These are phyloP conservation scores for Hortaea sp. DNA, from an alignment of 2,329 filamentous ascomycete genomes.

Conservation along the genomic window DNA sequence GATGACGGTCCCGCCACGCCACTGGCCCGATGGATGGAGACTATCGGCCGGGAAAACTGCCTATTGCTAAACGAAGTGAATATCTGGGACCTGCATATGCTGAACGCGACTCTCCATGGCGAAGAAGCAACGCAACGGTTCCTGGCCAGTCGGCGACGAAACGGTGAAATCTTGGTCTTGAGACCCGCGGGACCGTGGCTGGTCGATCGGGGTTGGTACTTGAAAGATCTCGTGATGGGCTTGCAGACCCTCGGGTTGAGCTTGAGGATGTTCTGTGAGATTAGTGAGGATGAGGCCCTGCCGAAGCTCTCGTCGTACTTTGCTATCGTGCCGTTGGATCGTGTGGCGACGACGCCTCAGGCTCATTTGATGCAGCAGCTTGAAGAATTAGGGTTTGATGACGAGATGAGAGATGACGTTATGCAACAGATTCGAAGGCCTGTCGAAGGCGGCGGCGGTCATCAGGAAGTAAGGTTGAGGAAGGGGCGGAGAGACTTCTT, in stretches of 20 bases:
- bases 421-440: not conserved
- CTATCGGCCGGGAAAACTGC: slow-evolving; percentile 7
- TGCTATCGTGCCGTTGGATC: not conserved
- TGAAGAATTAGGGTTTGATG: not conserved
- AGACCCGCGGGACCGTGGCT: slow-evolving; percentile 10
- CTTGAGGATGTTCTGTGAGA: not conserved
- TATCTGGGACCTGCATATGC: slow-evolving; percentile 19
- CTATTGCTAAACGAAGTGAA: slow-evolving; percentile 11
- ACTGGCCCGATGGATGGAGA: slow-evolving; percentile 11
- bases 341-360: not conserved
- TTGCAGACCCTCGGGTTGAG: slow-evolving; percentile 10
- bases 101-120: slow-evolving; percentile 15
- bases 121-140: slow-evolving; percentile 4
- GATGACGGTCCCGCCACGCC: slow-evolving; percentile 17
- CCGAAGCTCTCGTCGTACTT: not conserved
- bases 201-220: slow-evolving; percentile 9
- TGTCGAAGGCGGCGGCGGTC: not conserved
- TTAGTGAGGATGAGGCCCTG: not conserved
- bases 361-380: not conserved
- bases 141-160: not conserved
- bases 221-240: slow-evolving; percentile 11
- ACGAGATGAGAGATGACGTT: not conserved
- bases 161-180: slow-evolving; percentile 6
- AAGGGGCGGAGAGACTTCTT: not conserved
- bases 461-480: not conserved